Percentiles rank a stretch among this genome's conserved stretches.
These are phyloP conservation scores for Volvox africanus DNA, from an alignment of 139 green algal genomes.

Conservation along the genomic window DNA sequence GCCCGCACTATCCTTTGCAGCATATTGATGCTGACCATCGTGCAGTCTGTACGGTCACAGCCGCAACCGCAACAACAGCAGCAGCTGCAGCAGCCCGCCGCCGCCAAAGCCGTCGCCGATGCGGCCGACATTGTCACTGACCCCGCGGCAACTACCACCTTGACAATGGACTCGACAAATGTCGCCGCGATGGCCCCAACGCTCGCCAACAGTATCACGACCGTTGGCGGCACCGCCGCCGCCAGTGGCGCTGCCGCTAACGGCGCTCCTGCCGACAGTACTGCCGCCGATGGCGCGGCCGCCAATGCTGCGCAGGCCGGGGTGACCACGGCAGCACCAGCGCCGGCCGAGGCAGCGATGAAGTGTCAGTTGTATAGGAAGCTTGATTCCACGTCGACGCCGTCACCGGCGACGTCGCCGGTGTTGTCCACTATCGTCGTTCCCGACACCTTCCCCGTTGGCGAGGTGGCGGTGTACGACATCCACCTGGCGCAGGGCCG, in stretches of 20 bases:
- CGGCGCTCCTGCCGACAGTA: background rate
- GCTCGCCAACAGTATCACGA: background rate
- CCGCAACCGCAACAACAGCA: background rate
- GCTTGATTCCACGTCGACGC: background rate
- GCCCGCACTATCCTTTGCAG: conserved; percentile 9
- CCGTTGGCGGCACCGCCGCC: no score
- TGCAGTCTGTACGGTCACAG: background rate
- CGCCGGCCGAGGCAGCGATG: background rate
- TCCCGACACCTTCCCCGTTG: background rate
- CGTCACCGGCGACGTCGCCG: background rate
- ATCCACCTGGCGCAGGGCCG: background rate
- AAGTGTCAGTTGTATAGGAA: background rate
- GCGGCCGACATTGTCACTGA: background rate
- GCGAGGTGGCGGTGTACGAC: background rate
- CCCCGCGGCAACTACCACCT: background rate
- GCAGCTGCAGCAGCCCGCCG: background rate
- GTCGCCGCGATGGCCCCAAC: background rate
- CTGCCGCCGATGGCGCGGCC: background rate
- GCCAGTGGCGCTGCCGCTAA: background rate
- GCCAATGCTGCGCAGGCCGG: background rate
- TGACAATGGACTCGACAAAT: background rate
- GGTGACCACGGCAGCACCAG: background rate
- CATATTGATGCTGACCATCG: background rate
- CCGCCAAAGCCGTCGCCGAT: no score
- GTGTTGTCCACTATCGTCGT: background rate